These are phyloP conservation scores for Neonectria sp. DNA, from an alignment of 2,329 filamentous ascomycete species.

Conservation along the genomic window DNA sequence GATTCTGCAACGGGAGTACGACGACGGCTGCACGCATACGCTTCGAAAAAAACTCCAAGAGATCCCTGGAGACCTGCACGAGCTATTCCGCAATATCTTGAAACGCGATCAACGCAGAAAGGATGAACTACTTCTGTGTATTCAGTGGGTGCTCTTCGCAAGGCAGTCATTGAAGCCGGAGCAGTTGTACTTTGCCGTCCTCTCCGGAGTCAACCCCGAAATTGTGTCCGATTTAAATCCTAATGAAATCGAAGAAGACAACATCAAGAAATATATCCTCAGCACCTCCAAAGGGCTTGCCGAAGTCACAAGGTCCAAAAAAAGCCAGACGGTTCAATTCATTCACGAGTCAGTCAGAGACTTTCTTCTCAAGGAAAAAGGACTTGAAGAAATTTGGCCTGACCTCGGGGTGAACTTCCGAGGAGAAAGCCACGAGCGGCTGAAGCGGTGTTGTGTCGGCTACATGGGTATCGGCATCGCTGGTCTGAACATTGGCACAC, in stretches of 20 bases:
- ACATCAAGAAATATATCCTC: conserved; percentile 51
- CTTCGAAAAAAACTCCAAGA: conserved; percentile 50
- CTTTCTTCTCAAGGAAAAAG: conserved; percentile 58
- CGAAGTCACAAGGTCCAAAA: conserved; percentile 54
- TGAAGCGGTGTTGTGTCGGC: conserved; percentile 24
- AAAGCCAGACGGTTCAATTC: conserved; percentile 61
- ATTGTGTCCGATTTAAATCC: conserved; percentile 40
- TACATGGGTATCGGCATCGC: conserved; percentile 23
- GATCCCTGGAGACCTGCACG: conserved; percentile 57
- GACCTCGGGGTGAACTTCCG: conserved; percentile 12
- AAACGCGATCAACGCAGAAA: conserved; percentile 60
- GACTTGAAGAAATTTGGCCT: conserved; percentile 42
- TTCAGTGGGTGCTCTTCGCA: conserved; percentile 69
- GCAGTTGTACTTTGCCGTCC: conserved; percentile 58
- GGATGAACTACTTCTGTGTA: conserved; percentile 59
- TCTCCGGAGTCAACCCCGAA: neutral
- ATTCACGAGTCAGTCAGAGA: conserved; percentile 68
- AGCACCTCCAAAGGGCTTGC: conserved; percentile 66
- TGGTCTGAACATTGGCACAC: neutral
- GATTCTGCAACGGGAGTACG: conserved; percentile 55
- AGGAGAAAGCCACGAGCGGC: conserved; percentile 3
- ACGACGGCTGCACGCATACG: conserved; percentile 41
- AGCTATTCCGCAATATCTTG: conserved; percentile 68
- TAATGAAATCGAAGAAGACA: accelerated
- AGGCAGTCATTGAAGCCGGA: conserved; percentile 56